Percentiles rank a stretch among this genome's conserved stretches.
Evolutionary conservation across 116 monocot species (phyloP).

Genomic region (Dioscorea cayenensis): DNA sequence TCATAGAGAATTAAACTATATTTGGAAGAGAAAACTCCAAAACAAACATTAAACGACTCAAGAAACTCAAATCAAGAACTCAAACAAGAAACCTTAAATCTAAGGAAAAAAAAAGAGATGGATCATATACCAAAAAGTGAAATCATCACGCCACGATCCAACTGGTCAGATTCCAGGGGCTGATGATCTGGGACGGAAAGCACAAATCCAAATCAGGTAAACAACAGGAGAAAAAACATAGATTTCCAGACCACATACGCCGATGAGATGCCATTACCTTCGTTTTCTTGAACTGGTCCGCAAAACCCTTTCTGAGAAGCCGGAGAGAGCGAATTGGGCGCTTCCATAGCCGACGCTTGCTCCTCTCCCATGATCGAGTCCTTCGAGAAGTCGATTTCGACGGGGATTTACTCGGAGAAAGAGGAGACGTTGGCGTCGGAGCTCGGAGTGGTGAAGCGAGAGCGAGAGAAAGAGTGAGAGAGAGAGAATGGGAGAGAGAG

Average conservation of each 20-base stretch:
- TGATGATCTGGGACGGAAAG: neutral
- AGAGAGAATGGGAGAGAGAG: constrained; percentile 9
- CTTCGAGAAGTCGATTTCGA: neutral
- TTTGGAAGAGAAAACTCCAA: too few species aligned
- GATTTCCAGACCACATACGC: neutral
- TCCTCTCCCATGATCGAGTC: neutral
- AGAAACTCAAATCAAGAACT: too few species aligned
- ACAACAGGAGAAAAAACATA: neutral
- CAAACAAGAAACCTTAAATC: too few species aligned
- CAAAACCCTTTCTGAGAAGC: neutral
- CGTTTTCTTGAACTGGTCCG: neutral
- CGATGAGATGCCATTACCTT: neutral
- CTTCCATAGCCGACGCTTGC: neutral
- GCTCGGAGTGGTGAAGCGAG: too few species aligned
- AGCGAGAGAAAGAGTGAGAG: constrained; percentile 13
- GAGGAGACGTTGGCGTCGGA: neutral
- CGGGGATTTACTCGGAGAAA: neutral
- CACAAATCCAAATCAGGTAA: neutral
- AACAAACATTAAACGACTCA: too few species aligned
- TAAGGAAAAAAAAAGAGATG: neutral
- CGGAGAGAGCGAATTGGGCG: neutral
- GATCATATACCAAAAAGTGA: neutral
- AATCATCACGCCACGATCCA: neutral
- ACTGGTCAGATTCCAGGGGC: neutral
- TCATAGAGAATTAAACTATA: too few species aligned